Conservation (phyloP, 2,329 filamentous ascomycete species). For the Fusarium armeniacum region DNA sequence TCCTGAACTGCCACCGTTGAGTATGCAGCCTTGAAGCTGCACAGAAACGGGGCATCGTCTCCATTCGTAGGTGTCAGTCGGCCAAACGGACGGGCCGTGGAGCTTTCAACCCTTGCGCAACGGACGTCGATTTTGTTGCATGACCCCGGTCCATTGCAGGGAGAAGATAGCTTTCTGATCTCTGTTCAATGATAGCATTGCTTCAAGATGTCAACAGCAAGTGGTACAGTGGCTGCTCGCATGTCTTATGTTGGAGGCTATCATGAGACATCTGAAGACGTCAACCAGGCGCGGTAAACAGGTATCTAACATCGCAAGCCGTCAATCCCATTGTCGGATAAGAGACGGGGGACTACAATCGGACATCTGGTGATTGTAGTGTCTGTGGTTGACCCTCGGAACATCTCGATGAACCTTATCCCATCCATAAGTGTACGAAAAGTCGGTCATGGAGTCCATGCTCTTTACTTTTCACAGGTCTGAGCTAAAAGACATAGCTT, state of each 20-base stretch:
- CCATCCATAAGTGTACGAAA: neutral
- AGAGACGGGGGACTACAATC: neutral
- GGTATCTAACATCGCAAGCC: neutral
- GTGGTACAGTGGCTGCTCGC: conserved; percentile 13
- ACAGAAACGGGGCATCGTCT: conserved; percentile 30
- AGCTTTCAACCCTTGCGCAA: conserved; percentile 4
- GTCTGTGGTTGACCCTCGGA: neutral
- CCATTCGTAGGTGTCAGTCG: conserved; percentile 25
- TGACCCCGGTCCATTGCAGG: conserved; percentile 1
- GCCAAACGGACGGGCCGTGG: conserved; percentile 4
- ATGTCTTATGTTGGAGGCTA: conserved; percentile 19
- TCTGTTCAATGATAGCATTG: neutral
- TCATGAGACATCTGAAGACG: conserved; percentile 27
- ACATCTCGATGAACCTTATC: neutral
- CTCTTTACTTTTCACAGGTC: conserved; percentile 8
- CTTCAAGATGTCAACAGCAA: conserved; percentile 1
- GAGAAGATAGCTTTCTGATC: neutral
- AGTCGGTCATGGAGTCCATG: neutral
- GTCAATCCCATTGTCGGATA: conserved; percentile 1
- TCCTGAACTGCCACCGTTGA: conserved; percentile 24
- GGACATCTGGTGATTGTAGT: neutral
- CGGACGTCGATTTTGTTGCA: conserved; percentile 3
- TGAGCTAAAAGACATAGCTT: conserved; percentile 9
- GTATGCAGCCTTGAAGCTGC: conserved; percentile 37
- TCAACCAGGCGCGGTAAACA: conserved; percentile 1